These are phyloP conservation scores for Leptographium flavum DNA, from an alignment of 2,329 filamentous ascomycete species.

Conservation along the genomic window DNA sequence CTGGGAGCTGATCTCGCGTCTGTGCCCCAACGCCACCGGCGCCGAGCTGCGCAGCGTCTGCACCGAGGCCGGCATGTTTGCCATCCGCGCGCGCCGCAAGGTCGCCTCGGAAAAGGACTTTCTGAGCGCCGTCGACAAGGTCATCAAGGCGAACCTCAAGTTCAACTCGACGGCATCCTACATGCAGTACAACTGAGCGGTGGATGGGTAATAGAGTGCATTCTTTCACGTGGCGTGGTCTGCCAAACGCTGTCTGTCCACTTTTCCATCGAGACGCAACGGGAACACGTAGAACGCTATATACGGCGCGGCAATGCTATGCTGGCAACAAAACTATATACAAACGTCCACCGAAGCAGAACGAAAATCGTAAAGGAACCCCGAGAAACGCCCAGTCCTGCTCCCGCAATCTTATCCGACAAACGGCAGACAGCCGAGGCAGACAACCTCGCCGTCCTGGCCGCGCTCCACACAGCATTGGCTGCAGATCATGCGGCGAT, in stretches of 20 bases:
- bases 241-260: no score
- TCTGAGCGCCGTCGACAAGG: slow-evolving; percentile 93
- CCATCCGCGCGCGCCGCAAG: slow-evolving; percentile 87
- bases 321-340: no score
- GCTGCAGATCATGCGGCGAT: slow-evolving; percentile 46
- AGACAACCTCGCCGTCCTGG: slow-evolving; percentile 49
- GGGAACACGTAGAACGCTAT: no score
- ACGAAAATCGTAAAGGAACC: no score
- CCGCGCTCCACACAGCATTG: slow-evolving; percentile 54
- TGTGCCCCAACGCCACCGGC: slow-evolving; percentile 95
- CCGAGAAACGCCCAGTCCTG: neutral
- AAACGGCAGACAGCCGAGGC: slow-evolving; percentile 42
- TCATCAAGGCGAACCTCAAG: slow-evolving; percentile 98
- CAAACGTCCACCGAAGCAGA: no score
- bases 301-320: no score
- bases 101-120: slow-evolving; percentile 99
- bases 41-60: slow-evolving; percentile 93
- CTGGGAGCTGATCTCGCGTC: slow-evolving; percentile 94
- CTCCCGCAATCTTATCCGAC: slow-evolving; percentile 12
- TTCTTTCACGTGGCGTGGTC: no score
- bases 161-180: slow-evolving; percentile 98
- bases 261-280: no score
- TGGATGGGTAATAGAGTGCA: slow-evolving; percentile 1
- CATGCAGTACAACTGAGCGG: slow-evolving; percentile 88
- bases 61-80: slow-evolving; percentile 97